Conservation (phyloP, 805 yeast species). For the Saccharomycopsis olivae region DNA sequence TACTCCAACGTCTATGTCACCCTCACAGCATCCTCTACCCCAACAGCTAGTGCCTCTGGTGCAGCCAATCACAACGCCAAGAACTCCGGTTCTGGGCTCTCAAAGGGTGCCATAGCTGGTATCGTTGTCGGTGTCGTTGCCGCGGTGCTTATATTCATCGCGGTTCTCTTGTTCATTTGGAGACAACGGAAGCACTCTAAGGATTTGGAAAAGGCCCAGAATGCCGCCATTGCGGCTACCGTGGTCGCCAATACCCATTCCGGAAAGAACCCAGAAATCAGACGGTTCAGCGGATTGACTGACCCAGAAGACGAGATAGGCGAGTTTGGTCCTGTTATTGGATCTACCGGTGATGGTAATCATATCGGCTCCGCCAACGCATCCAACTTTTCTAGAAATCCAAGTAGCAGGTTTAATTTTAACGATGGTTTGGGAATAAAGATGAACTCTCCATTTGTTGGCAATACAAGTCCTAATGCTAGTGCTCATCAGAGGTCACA, state of each 20-base stretch:
- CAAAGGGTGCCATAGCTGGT: slow-evolving; percentile 17
- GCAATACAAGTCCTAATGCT: not conserved
- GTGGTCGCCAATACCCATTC: slow-evolving; percentile 15
- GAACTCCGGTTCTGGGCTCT: not conserved
- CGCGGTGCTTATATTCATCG: slow-evolving; percentile 9
- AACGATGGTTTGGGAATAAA: slow-evolving; percentile 2
- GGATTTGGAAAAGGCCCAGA: slow-evolving; percentile 16
- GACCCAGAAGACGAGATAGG: slow-evolving; percentile 7
- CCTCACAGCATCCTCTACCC: slow-evolving; percentile 1
- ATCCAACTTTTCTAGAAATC: slow-evolving; percentile 13
- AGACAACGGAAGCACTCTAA: slow-evolving; percentile 15
- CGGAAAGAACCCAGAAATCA: slow-evolving; percentile 8
- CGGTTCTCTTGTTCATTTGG: slow-evolving; percentile 16
- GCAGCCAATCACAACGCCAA: not conserved
- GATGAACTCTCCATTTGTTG: not conserved
- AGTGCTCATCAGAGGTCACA: not conserved
- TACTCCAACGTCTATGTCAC: slow-evolving; percentile 15
- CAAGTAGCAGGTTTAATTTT: slow-evolving; percentile 11
- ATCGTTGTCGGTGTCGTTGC: slow-evolving; percentile 16
- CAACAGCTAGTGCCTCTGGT: not conserved
- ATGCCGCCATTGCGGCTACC: slow-evolving; percentile 18
- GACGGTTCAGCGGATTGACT: slow-evolving; percentile 4
- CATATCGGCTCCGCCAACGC: not conserved
- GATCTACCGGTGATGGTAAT: slow-evolving; percentile 18
- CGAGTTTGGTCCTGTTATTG: slow-evolving; percentile 11